Evolutionary conservation across 345 rosid species (phyloP).

Genomic region (Cardamine occulta): DNA sequence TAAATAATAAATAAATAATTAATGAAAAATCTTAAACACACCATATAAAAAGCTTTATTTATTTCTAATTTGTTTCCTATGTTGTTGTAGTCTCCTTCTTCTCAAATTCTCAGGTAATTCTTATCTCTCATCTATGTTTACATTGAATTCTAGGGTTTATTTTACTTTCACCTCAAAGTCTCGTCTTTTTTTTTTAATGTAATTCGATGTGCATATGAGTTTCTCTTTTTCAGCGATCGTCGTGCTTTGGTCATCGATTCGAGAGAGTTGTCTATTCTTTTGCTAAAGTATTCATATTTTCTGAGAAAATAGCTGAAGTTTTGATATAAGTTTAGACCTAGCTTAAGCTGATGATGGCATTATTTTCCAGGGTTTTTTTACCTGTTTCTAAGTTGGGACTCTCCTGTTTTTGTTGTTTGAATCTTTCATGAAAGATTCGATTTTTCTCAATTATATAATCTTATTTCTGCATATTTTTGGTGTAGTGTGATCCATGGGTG

Average conservation of each 20-base stretch:
- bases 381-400: conserved; percentile 22
- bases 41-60: conserved; percentile 21
- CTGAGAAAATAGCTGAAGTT: neutral
- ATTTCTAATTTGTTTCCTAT: conserved; percentile 3
- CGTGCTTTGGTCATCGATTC: conserved; percentile 18
- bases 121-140: conserved; percentile 11
- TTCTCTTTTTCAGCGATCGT: conserved; percentile 19
- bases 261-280: conserved; percentile 8
- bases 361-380: conserved; percentile 1
- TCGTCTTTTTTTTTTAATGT: conserved; percentile 1
- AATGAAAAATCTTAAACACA: conserved; percentile 7
- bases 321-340: neutral
- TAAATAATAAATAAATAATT: neutral
- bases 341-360: neutral
- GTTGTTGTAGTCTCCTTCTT: conserved; percentile 26
- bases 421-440: neutral
- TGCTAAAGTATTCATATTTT: neutral
- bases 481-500: conserved; percentile 53
- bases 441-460: neutral
- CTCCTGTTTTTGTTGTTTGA: neutral
- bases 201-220: conserved; percentile 17
- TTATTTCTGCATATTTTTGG: neutral
- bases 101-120: conserved; percentile 26
- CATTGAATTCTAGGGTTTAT: conserved; percentile 15
- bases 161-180: conserved; percentile 18